These are phyloP conservation scores for Bidens hawaiensis DNA, from an alignment of 140 eudicot species.

Conservation along the genomic window DNA sequence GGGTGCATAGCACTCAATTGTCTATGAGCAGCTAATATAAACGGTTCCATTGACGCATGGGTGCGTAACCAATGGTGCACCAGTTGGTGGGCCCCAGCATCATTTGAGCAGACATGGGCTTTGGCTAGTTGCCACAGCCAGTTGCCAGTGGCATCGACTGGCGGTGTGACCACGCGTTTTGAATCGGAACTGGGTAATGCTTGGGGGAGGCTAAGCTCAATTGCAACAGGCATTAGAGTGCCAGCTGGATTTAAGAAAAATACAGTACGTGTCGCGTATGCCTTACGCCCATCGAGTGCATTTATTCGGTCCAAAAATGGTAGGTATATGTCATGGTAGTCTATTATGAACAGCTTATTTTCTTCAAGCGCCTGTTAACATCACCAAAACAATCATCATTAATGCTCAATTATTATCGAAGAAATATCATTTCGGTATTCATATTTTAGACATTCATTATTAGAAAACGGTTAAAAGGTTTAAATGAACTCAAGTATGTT, in stretches of 20 bases:
- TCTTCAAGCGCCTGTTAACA: slow-evolving; percentile 73
- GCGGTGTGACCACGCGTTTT: slow-evolving; percentile 77
- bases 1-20: slow-evolving; percentile 93
- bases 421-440: neutral
- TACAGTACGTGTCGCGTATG: slow-evolving; percentile 86
- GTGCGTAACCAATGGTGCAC: slow-evolving; percentile 94
- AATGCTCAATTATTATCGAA: slow-evolving; percentile 9
- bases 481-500: neutral
- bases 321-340: slow-evolving; percentile 79
- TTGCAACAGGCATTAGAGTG: slow-evolving; percentile 89
- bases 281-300: slow-evolving; percentile 88
- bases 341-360: slow-evolving; percentile 67
- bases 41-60: slow-evolving; percentile 86
- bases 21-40: slow-evolving; percentile 89
- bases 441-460: neutral
- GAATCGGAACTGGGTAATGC: slow-evolving; percentile 48
- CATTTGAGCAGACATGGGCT: slow-evolving; percentile 96
- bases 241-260: slow-evolving; percentile 68
- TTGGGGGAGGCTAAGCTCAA: slow-evolving; percentile 79
- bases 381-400: slow-evolving; percentile 1
- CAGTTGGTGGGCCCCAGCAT: slow-evolving; percentile 97
- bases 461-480: neutral
- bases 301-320: slow-evolving; percentile 85
- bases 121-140: slow-evolving; percentile 95
- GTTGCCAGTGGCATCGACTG: slow-evolving; percentile 71